Base-by-base conservation (phyloP, 306 rosid species). In the Canavalia gladiata region DNA sequence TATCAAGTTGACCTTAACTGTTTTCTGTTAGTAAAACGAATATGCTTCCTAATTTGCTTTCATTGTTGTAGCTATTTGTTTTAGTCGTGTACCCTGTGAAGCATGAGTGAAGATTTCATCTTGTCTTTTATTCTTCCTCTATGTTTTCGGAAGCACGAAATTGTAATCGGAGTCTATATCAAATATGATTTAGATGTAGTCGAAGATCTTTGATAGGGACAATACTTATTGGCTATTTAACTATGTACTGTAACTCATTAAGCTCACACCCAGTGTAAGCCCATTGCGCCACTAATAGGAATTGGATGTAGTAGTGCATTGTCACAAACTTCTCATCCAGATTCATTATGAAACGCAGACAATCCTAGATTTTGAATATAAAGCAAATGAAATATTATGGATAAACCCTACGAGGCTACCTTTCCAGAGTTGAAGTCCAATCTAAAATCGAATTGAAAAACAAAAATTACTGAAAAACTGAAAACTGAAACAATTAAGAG, bases 81-180 rank as follows among this genome's bases (percentile, higher is more conserved):
- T 4, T 51, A 57, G 34, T 57, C 33, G 8, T 71, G 57, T 75
- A 13, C 39, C 11, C 6, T 62, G 69, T 45, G 76, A 56, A 42
- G 60, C 60, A 8, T 28, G 30, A 51, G 31, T 55, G 54, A 41
- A 43, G 60, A 11, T 52, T 13, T 41, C 47, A 35, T 52, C 12
- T 29, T 78, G 66, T 41, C 45, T 12, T 39, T 54, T 43, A 1
- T 59, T 39, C 34, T 51, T 72, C 39, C 33, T 58, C 34, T 49
- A 50, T 74, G 31, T 81, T 37, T 59, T n/a, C n/a, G 52, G 65
- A 34, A 29, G 76, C 56, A 34, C 57, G 46, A 31, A 35, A 58
- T 58, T 76, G 39, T 57, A 52, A 12, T 68, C 37, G 12, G 31
- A 47, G 13, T 29, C 57, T 56, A 68, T 54, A 39, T 41, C 51